Evolutionary conservation across 2,329 filamentous ascomycete genomes (phyloP).

Genomic region (Epichloe glyceriae): DNA sequence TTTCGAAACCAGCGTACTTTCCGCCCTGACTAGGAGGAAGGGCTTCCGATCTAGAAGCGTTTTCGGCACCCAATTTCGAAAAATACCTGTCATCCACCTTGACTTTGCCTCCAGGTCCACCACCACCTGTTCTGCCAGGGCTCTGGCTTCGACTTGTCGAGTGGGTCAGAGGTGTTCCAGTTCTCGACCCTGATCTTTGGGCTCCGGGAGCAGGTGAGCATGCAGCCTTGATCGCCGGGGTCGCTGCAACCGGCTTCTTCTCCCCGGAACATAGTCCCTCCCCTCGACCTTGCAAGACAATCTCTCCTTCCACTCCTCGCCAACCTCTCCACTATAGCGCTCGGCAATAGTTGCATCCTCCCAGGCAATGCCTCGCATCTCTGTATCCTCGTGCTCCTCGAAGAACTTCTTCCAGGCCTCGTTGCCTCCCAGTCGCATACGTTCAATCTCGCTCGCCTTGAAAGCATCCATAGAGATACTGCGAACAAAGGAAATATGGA

Average conservation of each 20-base stretch:
- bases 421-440: slow-evolving; percentile 90
- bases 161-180: slow-evolving; percentile 28
- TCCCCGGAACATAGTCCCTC: slow-evolving; percentile 69
- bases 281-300: slow-evolving; percentile 80
- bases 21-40: slow-evolving; percentile 82
- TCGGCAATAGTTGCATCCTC: slow-evolving; percentile 84
- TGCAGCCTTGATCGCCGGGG: slow-evolving; percentile 10
- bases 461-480: slow-evolving; percentile 98
- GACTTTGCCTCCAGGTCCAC: slow-evolving; percentile 30
- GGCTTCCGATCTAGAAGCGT: slow-evolving; percentile 59
- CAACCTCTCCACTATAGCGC: slow-evolving; percentile 76
- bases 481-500: slow-evolving; percentile 96
- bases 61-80: slow-evolving; percentile 69
- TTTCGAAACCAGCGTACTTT: slow-evolving; percentile 84
- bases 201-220: slow-evolving; percentile 22
- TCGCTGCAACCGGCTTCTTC: slow-evolving; percentile 32
- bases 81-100: slow-evolving; percentile 82
- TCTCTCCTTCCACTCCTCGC: slow-evolving; percentile 91
- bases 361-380: slow-evolving; percentile 57
- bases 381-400: slow-evolving; percentile 54
- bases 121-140: slow-evolving; percentile 8
- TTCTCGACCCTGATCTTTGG: slow-evolving; percentile 22
- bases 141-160: slow-evolving; percentile 28
- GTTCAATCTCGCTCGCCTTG: slow-evolving; percentile 81
- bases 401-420: slow-evolving; percentile 80